Base-by-base conservation (phyloP, 495 filamentous ascomycete genomes). In the Neurospora sp. region DNA sequence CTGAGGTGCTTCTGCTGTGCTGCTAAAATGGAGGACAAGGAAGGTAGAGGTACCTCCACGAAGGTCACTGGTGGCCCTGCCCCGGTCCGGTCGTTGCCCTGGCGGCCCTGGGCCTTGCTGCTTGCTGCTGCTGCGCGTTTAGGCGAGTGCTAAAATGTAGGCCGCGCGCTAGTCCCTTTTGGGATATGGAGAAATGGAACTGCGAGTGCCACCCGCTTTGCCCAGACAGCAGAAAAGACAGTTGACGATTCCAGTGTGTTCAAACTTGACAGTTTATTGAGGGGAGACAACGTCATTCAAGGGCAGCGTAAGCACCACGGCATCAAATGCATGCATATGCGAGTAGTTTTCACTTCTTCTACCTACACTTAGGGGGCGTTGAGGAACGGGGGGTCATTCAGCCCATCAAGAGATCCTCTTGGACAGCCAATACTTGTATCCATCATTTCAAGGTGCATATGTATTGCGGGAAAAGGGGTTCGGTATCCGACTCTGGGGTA, bases 131-230 rank as follows among this genome's bases (percentile, higher is more conserved):
- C 77, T 75, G 76, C 75, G 76, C 75, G 73, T 76, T 79, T 80
- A 78, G 79, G 77, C 79, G 78, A 77, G 77, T 78, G 76, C 78
- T 78, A 78, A 76, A 77, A 77, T 73, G 75, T 70, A 75, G 69
- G 70, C 69, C 74, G 74, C 45, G 77, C 77, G 77, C 76, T 77
- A 79, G 75, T 42, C 71, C 73, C 7, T 3, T 65, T 65, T 35
- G 53, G 53, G 53, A 65, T 65, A 65, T 65, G 53, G 53, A 65
- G 27, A 35, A 65, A 61, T 61, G 48, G 22, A 27, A 59, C 12
- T 61, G 53, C 53, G 10, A 61, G 48, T 61, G 22, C 53, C 53
- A 61, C 53, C 22, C 53, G 53, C 53, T 61, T 16, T 31, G 22
- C 12, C 53, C 53, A 61, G 53, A 61, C 53, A 61, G 53, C 53